phyloP scores from a whole-genome alignment of 1,139 yeast genomes.

The Pichia sp. region DNA sequence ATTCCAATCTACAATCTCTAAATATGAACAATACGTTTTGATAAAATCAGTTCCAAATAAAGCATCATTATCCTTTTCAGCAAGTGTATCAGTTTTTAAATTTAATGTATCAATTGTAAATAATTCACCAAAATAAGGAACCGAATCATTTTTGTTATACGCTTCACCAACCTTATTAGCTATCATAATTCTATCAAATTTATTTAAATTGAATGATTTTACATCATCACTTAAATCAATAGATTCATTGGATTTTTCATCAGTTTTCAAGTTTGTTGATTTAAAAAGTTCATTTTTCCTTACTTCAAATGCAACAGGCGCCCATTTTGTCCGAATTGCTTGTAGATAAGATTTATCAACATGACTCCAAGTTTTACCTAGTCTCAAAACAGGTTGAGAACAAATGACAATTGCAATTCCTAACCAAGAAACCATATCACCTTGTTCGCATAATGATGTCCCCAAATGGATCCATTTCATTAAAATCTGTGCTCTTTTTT shows the following conservation, averaged over 20 bases:
- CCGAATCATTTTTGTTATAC: conserved; percentile 70
- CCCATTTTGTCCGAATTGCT: conserved; percentile 78
- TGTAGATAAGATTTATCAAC: conserved; percentile 59
- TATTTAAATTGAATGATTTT: background rate
- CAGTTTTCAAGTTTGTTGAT: background rate
- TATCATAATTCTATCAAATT: conserved; percentile 48
- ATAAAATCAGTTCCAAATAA: conserved; percentile 32
- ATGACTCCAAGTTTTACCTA: conserved; percentile 68
- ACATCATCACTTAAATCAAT: background rate
- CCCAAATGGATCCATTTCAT: conserved; percentile 88
- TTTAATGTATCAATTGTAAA: conserved; percentile 30
- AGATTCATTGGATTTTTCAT: background rate
- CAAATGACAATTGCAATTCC: conserved; percentile 83
- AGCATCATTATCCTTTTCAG: background rate
- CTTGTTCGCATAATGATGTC: conserved; percentile 65
- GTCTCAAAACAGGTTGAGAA: conserved; percentile 73
- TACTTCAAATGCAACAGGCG: conserved; percentile 85
- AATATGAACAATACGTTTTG: conserved; percentile 56
- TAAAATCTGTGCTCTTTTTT: conserved; percentile 57
- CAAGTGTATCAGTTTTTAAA: background rate
- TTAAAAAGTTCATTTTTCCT: conserved; percentile 14
- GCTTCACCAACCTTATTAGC: conserved; percentile 82
- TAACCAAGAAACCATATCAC: conserved; percentile 94
- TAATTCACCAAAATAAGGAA: conserved; percentile 89
- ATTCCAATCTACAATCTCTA: conserved; percentile 65